phyloP scores from a whole-genome alignment of 2,329 filamentous ascomycete species.

The Penicillium sclerotigenum region DNA sequence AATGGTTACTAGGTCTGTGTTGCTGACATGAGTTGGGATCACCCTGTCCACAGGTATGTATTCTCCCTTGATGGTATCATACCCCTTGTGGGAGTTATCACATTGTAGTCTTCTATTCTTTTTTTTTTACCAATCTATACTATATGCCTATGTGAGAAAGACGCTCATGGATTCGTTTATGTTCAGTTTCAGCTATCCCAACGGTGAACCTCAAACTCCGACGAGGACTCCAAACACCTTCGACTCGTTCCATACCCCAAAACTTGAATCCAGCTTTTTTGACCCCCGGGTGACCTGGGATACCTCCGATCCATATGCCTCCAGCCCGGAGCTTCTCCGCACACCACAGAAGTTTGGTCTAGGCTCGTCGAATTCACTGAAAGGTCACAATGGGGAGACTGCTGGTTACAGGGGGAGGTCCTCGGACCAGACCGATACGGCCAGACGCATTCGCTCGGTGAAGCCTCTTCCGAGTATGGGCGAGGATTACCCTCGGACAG shows the following conservation, averaged over 20 bases:
- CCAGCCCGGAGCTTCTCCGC: slow-evolving; percentile 46
- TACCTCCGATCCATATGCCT: slow-evolving; percentile 46
- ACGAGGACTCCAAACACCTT: slow-evolving; percentile 44
- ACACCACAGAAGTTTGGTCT: slow-evolving; percentile 42
- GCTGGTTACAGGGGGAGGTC: slow-evolving; percentile 19
- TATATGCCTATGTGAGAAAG: slow-evolving; percentile 7
- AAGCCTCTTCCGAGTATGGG: slow-evolving; percentile 26
- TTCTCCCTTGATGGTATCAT: slow-evolving; percentile 13
- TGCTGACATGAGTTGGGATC: slow-evolving; percentile 49
- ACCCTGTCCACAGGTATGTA: slow-evolving; percentile 46
- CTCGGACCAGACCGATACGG: slow-evolving; percentile 34
- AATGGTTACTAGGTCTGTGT: slow-evolving; percentile 36
- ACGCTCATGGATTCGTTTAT: slow-evolving; percentile 35
- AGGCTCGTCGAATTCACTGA: slow-evolving; percentile 31
- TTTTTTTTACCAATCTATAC: slow-evolving; percentile 1
- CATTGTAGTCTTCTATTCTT: not conserved
- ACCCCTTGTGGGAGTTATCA: slow-evolving; percentile 16
- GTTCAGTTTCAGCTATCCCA: slow-evolving; percentile 46
- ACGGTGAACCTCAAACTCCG: slow-evolving; percentile 47
- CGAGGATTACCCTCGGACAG: slow-evolving; percentile 34
- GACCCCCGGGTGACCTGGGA: slow-evolving; percentile 48
- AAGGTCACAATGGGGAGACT: slow-evolving; percentile 14
- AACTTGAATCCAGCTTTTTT: slow-evolving; percentile 48
- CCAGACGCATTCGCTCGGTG: slow-evolving; percentile 30
- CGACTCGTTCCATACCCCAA: slow-evolving; percentile 45